Base-by-base conservation (phyloP, 805 yeast genomes). In the Pichia eremophila region DNA sequence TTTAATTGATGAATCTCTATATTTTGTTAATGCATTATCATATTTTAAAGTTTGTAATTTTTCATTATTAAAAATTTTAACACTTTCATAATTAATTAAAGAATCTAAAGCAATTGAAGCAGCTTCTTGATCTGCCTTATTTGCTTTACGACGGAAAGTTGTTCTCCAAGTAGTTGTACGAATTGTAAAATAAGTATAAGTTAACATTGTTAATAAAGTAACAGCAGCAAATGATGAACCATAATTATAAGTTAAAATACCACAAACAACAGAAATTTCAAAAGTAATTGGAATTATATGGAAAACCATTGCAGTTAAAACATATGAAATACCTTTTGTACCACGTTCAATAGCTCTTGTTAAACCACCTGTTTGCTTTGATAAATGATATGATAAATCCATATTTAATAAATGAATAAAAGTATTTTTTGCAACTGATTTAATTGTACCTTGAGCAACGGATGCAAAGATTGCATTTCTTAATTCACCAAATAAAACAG, bases 271-370 rank as follows among this genome's bases (percentile, higher is more conserved):
- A 3, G 85, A 75, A 46, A 93, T 93, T 63, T 93, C 99, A 61
- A 93, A 85, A 4, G 95, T 75, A 39, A 91, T 85, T 9, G 99
- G 99, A 34, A 91, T 71, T 36, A 93, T 90, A 63, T 93, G 98
- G 70, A 93, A 91, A n/a, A 93, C 96, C 95, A 91, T 86, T 2
- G 98, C 96, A 36, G 86, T 80, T 42, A 93, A 70, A 6, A 93
- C 97, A 57, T 85, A 90, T 12, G 95, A 83, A 46, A 93, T 91
- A 69, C 99, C 99, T 58, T 93, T 91, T 1, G 98, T 91, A 64
- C 99, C 99, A 54, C 99, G 73, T 59, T 93, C 99, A 58, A 93
- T 93, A 2, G 98, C 98, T 51, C 99, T 73, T 0, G 97, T 91
- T 34, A 93, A 67, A 0, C 96, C 98, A 54, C 99, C 99, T 0